Evolutionary conservation across 2,329 filamentous ascomycete genomes (phyloP).

Genomic region (Cylindrodendrum hubeiense): DNA sequence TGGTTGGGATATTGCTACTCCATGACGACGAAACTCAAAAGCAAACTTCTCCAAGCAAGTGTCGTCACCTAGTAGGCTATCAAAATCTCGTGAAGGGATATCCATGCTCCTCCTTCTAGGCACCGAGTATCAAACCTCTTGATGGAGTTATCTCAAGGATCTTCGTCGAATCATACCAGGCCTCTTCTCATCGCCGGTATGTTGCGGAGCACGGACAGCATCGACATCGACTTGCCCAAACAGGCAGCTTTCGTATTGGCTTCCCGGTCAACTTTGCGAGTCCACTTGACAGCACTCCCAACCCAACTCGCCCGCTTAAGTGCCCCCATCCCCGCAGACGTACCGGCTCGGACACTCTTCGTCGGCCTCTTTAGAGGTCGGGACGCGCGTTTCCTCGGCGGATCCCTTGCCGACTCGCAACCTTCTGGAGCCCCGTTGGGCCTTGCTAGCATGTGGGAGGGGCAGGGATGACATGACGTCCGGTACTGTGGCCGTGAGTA

Average conservation of each 20-base stretch:
- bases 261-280: background rate
- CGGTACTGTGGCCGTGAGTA: slow-evolving; percentile 1
- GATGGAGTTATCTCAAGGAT: background rate
- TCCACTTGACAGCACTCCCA: background rate
- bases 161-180: slow-evolving; percentile 2
- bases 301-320: background rate
- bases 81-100: slow-evolving; percentile 1
- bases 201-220: background rate
- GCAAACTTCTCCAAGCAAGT: background rate
- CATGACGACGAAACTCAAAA: background rate
- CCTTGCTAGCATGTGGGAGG: background rate
- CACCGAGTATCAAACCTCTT: background rate
- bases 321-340: background rate
- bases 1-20: too few relatives aligned
- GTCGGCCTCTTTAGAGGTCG: slow-evolving; percentile 6
- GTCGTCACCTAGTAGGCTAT: background rate
- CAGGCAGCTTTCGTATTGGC: background rate
- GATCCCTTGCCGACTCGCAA: slow-evolving; percentile 26
- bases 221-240: background rate
- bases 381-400: slow-evolving; percentile 41
- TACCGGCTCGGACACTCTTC: background rate
- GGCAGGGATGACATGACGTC: background rate
- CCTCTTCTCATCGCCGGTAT: background rate
- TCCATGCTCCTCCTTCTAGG: slow-evolving; percentile 4
- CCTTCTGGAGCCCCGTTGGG: slow-evolving; percentile 4